Base-by-base conservation (phyloP, 805 yeast genomes). In the Wickerhamiella spandovensis region DNA sequence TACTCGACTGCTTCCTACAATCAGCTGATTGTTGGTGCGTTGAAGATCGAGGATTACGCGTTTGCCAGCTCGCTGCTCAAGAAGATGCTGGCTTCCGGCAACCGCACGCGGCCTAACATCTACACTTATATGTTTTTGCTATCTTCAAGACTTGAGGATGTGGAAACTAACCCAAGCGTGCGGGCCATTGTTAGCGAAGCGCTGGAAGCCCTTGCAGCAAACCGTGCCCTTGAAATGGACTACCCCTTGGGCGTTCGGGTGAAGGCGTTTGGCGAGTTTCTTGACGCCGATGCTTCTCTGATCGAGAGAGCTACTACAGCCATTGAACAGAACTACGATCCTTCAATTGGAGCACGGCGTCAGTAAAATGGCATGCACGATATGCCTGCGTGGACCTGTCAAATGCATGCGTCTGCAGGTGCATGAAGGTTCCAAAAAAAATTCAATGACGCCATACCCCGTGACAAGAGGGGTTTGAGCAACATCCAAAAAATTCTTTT, bases 1-100 rank as follows among this genome's bases (percentile, higher is more conserved):
- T 63, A 58, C 22, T 50, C 58, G 13, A 55, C 64, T 1, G 56
- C 67, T 5, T 50, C 59, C n/a, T 56, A 56, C 54, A 64, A 64
- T 51, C 67, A 64, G 51, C 48, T 64, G 45, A 59, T 65, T 35
- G 53, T 53, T 30, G 61, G 64, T 13, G 52, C 61, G 3, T 47
- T 60, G 13, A 37, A 32, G 7, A 48, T 54, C n/a, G 46, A 47
- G 6, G 50, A 54, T 6, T 25, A 52, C 24, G 59, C 46, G 21
- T 53, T 53, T 2, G 66, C 66, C 2, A 48, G 23, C 18, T 42
- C 43, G 2, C 47, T 58, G 20, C 58, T 61, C 48, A 47, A 54
- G 10, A 44, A 46, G 17, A 43, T 58, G 49, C 49, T 51, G 25
- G 4, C 21, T 2, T 15, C 15, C 15, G 35, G 37, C 10, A n/a